A percentile compares a stretch with the other conserved stretches of the same genome.
phyloP scores from a whole-genome alignment of 768 basidiomycete genomes.

The Suillus ampliporus region DNA sequence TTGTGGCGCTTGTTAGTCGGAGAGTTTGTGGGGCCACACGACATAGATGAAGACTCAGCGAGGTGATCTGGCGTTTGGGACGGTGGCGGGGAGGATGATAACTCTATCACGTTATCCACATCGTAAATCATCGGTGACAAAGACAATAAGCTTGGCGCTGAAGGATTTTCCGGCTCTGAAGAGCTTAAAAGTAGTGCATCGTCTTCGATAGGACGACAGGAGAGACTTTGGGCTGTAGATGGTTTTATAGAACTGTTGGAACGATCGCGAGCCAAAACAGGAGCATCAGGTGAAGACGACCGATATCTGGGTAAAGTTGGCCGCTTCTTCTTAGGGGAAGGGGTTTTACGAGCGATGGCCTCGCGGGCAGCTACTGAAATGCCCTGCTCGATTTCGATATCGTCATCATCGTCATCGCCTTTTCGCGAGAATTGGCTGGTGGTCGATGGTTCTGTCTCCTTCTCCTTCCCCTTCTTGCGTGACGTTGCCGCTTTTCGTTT shows the following conservation, averaged over 20 bases:
- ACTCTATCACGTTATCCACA: constrained; percentile 34
- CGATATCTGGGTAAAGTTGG: constrained; percentile 16
- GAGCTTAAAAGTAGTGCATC: background rate
- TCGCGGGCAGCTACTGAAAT: constrained; percentile 21
- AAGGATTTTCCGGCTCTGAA: constrained; percentile 13
- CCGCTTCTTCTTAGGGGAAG: constrained; percentile 11
- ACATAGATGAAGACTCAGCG: background rate
- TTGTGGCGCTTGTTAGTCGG: background rate
- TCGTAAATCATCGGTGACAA: constrained; percentile 32
- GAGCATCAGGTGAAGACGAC: constrained; percentile 22
- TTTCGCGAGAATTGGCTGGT: constrained; percentile 50
- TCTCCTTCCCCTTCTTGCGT: constrained; percentile 33
- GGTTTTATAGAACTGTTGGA: background rate
- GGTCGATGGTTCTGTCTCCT: constrained; percentile 29
- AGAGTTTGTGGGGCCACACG: background rate
- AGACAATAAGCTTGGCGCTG: constrained; percentile 14
- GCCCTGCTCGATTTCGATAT: constrained; percentile 59
- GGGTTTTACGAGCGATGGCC: constrained; percentile 12
- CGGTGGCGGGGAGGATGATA: constrained; percentile 33
- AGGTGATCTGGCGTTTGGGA: background rate
- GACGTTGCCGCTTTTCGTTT: constrained; percentile 19
- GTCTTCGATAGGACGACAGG: background rate
- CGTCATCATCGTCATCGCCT: constrained; percentile 58
- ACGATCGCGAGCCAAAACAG: background rate
- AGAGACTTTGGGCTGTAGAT: background rate